Evolutionary conservation across 495 filamentous ascomycete genomes (phyloP), one percentile per base, ranked within the genome.

Genomic region (Podospora bellae-mahoneyi): DNA sequence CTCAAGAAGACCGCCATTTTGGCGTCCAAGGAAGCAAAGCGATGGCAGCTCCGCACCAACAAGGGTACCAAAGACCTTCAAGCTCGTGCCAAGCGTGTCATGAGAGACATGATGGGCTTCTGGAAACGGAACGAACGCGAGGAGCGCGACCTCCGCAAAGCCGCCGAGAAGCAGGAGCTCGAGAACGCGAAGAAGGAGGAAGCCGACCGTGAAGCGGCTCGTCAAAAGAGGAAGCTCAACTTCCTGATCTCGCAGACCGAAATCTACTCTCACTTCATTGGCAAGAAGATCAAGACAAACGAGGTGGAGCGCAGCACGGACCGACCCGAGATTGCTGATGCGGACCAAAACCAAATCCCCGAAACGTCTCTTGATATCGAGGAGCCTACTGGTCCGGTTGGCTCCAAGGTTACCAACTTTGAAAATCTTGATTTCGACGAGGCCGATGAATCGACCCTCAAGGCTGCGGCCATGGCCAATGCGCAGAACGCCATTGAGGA

Each of bases 21-120:
- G 62, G 96, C 95, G 34, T 93, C 94, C 66, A 99, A 99, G 75
- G 96, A 99, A 79, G 95, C 96, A 53, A 91, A 94, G 71, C 84
- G 96, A 72, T 99, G 95, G 95, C 96, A 99, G 75, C 89, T 94
- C 59, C 90, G 92, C 53, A 98, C 95, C 53, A 99, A 98, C 83
- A 99, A 99, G 84, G 95, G 93, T 73, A 91, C 89, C 74, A 99
- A 99, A 79, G 95, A 99, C 78, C 91, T 95, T 0, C 96, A 98
- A 71, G 95, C 96, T 54, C 88, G 96, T 23, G 96, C 95, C 20
- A 99, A 99, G 83, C 88, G 95, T 60, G 93, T 92, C 64, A 99
- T 99, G 95, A 88, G 95, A 71, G 95, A 99, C 80, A 99, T 99
- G 95, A 95, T 97, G 89, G 87, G 90, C 32, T 99, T 98, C 88